Conservation (phyloP, 2,329 filamentous ascomycete species). For the Hymenoscyphus albidus region DNA sequence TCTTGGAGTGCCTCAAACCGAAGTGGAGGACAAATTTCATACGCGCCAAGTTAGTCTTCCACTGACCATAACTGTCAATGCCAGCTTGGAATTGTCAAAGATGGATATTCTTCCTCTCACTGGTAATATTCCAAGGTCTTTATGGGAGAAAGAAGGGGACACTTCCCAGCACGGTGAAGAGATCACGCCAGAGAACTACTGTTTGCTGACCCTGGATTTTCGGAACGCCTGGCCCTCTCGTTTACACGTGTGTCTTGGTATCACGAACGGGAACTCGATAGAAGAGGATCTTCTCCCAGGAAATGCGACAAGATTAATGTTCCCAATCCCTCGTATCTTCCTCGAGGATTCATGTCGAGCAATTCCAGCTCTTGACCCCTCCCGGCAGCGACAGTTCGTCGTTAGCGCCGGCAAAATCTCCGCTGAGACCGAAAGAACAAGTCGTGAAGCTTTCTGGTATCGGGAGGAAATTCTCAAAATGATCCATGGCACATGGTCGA, state of each 20-base stretch:
- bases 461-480: slow-evolving; percentile 73
- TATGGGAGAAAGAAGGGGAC: slow-evolving; percentile 49
- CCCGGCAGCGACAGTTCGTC: slow-evolving; percentile 86
- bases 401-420: slow-evolving; percentile 76
- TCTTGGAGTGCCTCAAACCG: slow-evolving; percentile 65
- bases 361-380: slow-evolving; percentile 76
- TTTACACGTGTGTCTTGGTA: slow-evolving; percentile 61
- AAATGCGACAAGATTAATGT: slow-evolving; percentile 68
- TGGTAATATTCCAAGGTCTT: slow-evolving; percentile 56
- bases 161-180: slow-evolving; percentile 32
- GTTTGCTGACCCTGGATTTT: slow-evolving; percentile 76
- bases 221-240: slow-evolving; percentile 87
- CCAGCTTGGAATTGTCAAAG: slow-evolving; percentile 76
- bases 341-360: slow-evolving; percentile 71
- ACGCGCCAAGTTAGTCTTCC: slow-evolving; percentile 79
- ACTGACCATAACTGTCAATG: slow-evolving; percentile 85
- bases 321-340: slow-evolving; percentile 73
- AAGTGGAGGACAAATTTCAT: slow-evolving; percentile 71
- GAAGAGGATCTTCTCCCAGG: slow-evolving; percentile 59
- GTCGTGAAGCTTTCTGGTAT: slow-evolving; percentile 87
- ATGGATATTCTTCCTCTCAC: slow-evolving; percentile 76
- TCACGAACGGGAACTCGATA: slow-evolving; percentile 26
- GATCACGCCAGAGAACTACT: slow-evolving; percentile 59
- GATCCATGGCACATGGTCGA: slow-evolving; percentile 69
- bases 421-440: slow-evolving; percentile 72